Evolutionary conservation across 2,329 filamentous ascomycete genomes (phyloP).

Genomic region (Penicillium paneum): DNA sequence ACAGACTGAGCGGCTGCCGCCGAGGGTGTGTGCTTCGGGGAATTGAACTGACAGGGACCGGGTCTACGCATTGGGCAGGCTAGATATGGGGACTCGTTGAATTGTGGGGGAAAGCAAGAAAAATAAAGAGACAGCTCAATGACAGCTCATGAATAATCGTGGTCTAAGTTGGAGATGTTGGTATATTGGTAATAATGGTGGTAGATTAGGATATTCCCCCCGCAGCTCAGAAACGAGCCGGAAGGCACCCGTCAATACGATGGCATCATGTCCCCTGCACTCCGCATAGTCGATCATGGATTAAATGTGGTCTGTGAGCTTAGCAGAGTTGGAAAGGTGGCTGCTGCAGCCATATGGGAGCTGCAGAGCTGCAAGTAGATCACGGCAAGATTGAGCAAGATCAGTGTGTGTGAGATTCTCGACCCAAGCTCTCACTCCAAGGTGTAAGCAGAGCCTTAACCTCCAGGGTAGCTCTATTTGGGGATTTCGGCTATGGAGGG

Average conservation of each 20-base stretch:
- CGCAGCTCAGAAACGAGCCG: background rate
- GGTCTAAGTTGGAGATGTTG: background rate
- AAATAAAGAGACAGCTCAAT: background rate
- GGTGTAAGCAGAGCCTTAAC: background rate
- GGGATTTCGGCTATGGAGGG: background rate
- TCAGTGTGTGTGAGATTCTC: slow-evolving; percentile 2
- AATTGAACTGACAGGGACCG: background rate
- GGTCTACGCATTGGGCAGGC: slow-evolving; percentile 1
- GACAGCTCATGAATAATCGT: background rate
- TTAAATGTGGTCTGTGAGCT: slow-evolving; percentile 8
- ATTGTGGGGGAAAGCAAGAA: background rate
- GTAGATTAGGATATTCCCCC: background rate
- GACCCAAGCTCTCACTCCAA: background rate
- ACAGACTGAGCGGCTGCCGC: slow-evolving; percentile 13
- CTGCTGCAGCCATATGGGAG: slow-evolving; percentile 6
- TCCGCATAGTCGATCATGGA: slow-evolving; percentile 4
- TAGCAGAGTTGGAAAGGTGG: background rate
- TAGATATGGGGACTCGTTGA: background rate
- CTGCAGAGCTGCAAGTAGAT: slow-evolving; percentile 8
- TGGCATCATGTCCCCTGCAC: slow-evolving; percentile 7
- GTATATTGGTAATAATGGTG: background rate
- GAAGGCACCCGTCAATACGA: slow-evolving; percentile 2
- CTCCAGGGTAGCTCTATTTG: background rate
- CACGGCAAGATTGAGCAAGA: background rate
- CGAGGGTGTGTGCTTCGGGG: slow-evolving; percentile 4